Percentiles rank a stretch among this genome's conserved stretches.
Evolutionary conservation across 2,329 filamentous ascomycete genomes (phyloP).

Genomic region (Epichloe sp.): DNA sequence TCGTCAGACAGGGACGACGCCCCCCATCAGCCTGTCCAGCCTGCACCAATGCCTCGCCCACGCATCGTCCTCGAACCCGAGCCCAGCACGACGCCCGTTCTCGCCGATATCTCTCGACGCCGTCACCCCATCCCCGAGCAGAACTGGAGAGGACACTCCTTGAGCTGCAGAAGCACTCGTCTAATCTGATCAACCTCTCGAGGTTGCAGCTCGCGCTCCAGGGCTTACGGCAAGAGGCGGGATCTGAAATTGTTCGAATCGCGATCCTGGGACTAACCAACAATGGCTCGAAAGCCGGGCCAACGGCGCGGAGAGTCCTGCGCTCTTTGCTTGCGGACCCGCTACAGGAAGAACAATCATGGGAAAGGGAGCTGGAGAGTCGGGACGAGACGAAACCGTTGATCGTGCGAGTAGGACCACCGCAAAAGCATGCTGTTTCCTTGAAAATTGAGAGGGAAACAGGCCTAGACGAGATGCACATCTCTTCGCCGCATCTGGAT

Average conservation of each 20-base stretch:
- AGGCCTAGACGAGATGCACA: constrained; percentile 43
- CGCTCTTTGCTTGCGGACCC: constrained; percentile 60
- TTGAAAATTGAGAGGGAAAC: constrained; percentile 17
- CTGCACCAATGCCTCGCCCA: constrained; percentile 15
- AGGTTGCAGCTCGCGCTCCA: constrained; percentile 58
- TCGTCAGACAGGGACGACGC: constrained; percentile 10
- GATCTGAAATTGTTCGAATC: constrained; percentile 44
- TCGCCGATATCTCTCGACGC: constrained; percentile 17
- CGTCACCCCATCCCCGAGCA: constrained; percentile 23
- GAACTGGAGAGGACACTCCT: constrained; percentile 47
- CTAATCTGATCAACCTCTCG: constrained; percentile 52
- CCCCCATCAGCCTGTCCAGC: constrained; percentile 17
- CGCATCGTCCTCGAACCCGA: constrained; percentile 10
- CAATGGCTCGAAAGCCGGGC: constrained; percentile 23
- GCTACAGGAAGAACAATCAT: constrained; percentile 45
- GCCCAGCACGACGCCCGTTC: constrained; percentile 9
- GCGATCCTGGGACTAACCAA: constrained; percentile 39
- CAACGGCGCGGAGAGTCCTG: constrained; percentile 50
- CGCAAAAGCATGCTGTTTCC: constrained; percentile 15
- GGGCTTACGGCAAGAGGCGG: constrained; percentile 43
- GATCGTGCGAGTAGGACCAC: constrained; percentile 42
- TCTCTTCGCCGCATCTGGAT: constrained; percentile 50
- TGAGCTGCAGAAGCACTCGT: constrained; percentile 47
- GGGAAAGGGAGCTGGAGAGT: constrained; percentile 50
- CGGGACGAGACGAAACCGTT: constrained; percentile 42